Evolutionary conservation across 2,329 filamentous ascomycete genomes (phyloP), one percentile per base, ranked within the genome.

Genomic region (Sclerotinia subarctica): DNA sequence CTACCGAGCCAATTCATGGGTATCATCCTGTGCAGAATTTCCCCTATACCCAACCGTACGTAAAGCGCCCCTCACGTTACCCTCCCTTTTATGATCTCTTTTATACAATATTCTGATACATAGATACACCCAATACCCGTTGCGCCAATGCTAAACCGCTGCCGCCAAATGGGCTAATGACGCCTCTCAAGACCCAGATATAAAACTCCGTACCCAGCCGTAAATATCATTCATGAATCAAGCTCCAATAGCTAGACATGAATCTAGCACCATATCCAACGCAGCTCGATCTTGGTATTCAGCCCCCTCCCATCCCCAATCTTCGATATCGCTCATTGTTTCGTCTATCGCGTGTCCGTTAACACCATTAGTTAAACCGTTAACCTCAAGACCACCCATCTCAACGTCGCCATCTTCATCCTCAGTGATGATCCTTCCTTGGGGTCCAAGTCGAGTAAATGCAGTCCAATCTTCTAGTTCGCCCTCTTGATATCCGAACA

Each of bases 401-500:
- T 76, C 73, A 17, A 74, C 78, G 67, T 81, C 82, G 24, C 75
- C 64, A 29, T 74, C 75, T 32, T 77, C 68, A 2, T 75, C 76
- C 17, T 75, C 73, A 26, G 70, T 68, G 66, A 79, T 75, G 54
- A 76, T 72, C 6, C 76, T 73, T 51, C 79, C 78, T 13, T 77
- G 73, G n/a, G 74, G 75, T 8, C 74, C 70, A 47, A 70, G 73
- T 67, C 70, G 76, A 0, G 84, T 84, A 73, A 88, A 87, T 73
- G 88, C 85, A 56, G 85, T 78, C 81, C 85, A 88, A 68, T 86
- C 82, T 72, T 93, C 90, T 19, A 93, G 81, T 77, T 93, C 91
- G 66, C 90, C 90, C 75, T 95, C 92, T 44, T 90, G 84, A 75
- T 91, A 93, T 7, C 85, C 85, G 70, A 88, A 86, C 74, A 89